A percentile compares a stretch with the other conserved stretches of the same genome.
phyloP scores from a whole-genome alignment of 2,329 filamentous ascomycete genomes.

The Periglandula ipomoeae region DNA sequence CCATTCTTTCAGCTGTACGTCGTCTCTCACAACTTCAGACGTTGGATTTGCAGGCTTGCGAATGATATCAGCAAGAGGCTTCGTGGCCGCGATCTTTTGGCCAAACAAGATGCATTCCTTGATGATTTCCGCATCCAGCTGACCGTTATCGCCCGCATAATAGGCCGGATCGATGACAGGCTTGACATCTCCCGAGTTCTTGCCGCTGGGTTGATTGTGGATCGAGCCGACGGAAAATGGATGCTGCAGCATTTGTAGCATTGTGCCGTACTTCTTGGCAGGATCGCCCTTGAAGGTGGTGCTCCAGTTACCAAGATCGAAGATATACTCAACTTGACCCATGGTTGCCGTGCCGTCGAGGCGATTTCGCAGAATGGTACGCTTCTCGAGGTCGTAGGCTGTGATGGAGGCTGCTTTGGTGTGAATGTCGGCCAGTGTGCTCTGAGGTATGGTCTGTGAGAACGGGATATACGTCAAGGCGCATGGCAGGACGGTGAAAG shows the following conservation, averaged over 20 bases:
- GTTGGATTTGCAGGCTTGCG: slow-evolving; percentile 17
- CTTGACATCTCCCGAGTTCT: slow-evolving; percentile 14
- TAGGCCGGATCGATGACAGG: slow-evolving; percentile 34
- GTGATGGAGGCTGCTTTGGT: slow-evolving; percentile 14
- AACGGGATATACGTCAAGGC: slow-evolving; percentile 34
- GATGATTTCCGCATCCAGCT: slow-evolving; percentile 34
- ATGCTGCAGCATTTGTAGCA: slow-evolving; percentile 42
- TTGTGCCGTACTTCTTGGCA: slow-evolving; percentile 36
- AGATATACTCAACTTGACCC: slow-evolving; percentile 40
- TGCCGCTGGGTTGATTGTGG: slow-evolving; percentile 27
- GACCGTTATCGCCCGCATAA: slow-evolving; percentile 27
- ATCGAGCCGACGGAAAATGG: slow-evolving; percentile 39
- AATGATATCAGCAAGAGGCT: slow-evolving; percentile 30
- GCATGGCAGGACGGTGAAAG: slow-evolving; percentile 28
- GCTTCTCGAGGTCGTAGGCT: slow-evolving; percentile 15
- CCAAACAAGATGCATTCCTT: slow-evolving; percentile 30
- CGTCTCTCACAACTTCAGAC: slow-evolving; percentile 11
- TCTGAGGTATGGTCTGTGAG: slow-evolving; percentile 20
- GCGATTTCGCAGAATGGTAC: slow-evolving; percentile 21
- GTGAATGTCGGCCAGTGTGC: slow-evolving; percentile 14
- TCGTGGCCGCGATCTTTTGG: slow-evolving; percentile 26
- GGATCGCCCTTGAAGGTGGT: slow-evolving; percentile 23
- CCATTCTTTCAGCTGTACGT: slow-evolving; percentile 15
- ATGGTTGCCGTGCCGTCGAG: slow-evolving; percentile 22
- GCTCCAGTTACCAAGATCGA: slow-evolving; percentile 39